Evolutionary conservation across 768 basidiomycete genomes (phyloP).

Genomic region (Kondoa malvinella): DNA sequence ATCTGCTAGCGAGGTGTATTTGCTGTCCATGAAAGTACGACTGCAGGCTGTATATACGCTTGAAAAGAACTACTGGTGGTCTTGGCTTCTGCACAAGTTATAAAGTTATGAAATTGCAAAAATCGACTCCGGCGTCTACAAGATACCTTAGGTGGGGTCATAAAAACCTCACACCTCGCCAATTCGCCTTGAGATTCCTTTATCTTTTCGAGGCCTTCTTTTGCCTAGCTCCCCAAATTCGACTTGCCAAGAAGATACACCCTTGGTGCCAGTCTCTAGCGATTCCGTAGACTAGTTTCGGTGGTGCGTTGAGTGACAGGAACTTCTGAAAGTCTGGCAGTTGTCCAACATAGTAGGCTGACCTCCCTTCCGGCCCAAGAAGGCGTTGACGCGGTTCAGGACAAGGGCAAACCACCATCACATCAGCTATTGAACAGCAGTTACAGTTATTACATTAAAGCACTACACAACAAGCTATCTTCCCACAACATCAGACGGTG

Average conservation of each 20-base stretch:
- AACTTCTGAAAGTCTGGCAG: not conserved
- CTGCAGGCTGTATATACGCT: too few relatives aligned
- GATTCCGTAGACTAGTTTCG: not conserved
- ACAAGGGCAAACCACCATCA: too few relatives aligned
- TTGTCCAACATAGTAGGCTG: not conserved
- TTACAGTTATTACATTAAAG: too few relatives aligned
- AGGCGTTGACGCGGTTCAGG: too few relatives aligned
- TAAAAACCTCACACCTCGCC: not conserved
- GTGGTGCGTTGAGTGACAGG: not conserved
- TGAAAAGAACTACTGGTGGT: too few relatives aligned
- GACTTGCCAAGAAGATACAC: not conserved
- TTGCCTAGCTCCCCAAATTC: not conserved
- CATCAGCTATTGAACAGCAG: too few relatives aligned
- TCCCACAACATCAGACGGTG: too few relatives aligned
- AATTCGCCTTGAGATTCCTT: not conserved
- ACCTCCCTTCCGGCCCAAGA: not conserved
- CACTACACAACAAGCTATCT: too few relatives aligned
- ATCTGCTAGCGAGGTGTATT: too few relatives aligned
- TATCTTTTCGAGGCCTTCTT: not conserved
- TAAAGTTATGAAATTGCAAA: not conserved
- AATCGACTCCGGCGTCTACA: not conserved
- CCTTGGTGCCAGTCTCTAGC: not conserved
- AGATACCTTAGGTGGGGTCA: not conserved
- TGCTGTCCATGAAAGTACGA: too few relatives aligned
- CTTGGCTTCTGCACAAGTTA: too few relatives aligned